Conservation (phyloP, 257 asterid species). For the Ehretia macrophylla region DNA sequence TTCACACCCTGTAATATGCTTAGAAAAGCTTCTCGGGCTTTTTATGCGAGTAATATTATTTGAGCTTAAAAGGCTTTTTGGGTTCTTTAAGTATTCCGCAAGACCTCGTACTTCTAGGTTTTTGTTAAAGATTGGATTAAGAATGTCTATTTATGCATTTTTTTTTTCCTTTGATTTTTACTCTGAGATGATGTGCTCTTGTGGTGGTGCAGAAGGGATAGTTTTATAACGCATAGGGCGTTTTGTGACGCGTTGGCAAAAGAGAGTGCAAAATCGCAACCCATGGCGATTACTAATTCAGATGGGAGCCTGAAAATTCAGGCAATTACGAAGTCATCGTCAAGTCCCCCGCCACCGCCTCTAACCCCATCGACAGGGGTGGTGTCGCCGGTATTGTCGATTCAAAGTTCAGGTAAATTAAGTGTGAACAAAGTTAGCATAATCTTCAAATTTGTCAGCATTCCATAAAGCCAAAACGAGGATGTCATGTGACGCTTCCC, state of each 20-base stretch:
- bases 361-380: slow-evolving; percentile 79
- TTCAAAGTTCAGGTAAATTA: slow-evolving; percentile 88
- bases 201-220: slow-evolving; percentile 62
- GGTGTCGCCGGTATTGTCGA: slow-evolving; percentile 78
- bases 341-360: slow-evolving; percentile 84
- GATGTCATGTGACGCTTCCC: slow-evolving; percentile 13
- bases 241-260: slow-evolving; percentile 92
- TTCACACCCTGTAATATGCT: not conserved
- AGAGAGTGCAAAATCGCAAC: slow-evolving; percentile 51
- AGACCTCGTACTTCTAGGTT: not conserved
- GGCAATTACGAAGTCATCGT: slow-evolving; percentile 27
- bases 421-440: slow-evolving; percentile 6
- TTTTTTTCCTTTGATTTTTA: not conserved
- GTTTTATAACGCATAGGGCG: slow-evolving; percentile 84
- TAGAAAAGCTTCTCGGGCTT: not conserved
- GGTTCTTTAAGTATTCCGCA: too few relatives aligned
- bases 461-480: slow-evolving; percentile 18
- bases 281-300: slow-evolving; percentile 15
- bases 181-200: not conserved
- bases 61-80: too few relatives aligned
- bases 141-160: not conserved
- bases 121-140: not conserved
- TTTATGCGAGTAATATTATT: not conserved
- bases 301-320: slow-evolving; percentile 34
- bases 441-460: slow-evolving; percentile 23